Percentiles rank a stretch among this genome's conserved stretches.
Evolutionary conservation across 768 basidiomycete genomes (phyloP).

Genomic region (Boletellus sp.): DNA sequence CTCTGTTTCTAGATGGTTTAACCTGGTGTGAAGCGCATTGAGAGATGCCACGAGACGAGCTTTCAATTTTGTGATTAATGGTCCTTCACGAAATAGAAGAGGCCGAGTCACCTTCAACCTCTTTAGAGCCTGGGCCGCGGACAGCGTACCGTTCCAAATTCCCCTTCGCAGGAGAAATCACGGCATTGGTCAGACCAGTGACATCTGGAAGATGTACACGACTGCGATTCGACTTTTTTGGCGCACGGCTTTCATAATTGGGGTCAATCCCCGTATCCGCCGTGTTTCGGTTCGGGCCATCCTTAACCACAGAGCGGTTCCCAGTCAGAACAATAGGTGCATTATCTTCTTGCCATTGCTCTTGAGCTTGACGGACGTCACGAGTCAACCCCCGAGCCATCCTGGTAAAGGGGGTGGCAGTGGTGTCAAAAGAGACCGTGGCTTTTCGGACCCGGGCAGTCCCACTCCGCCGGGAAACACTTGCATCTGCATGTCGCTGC

Average conservation of each 20-base stretch:
- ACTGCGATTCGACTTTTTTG: conserved; percentile 29
- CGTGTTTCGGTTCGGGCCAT: conserved; percentile 27
- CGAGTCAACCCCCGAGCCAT: conserved; percentile 53
- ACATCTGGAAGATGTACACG: conserved; percentile 73
- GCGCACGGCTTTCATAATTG: conserved; percentile 5
- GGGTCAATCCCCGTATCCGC: conserved; percentile 9
- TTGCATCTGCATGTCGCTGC: conserved; percentile 14
- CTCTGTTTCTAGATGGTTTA: conserved; percentile 74
- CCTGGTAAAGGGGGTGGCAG: conserved; percentile 45
- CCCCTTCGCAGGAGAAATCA: conserved; percentile 66
- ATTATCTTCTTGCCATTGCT: conserved; percentile 12
- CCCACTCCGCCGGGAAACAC: conserved; percentile 19
- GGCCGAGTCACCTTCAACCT: conserved; percentile 56
- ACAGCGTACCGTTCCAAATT: conserved; percentile 50
- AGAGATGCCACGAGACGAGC: conserved; percentile 63
- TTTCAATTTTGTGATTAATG: conserved; percentile 23
- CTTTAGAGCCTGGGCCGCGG: conserved; percentile 45
- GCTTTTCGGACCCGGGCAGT: conserved; percentile 34
- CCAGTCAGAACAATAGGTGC: background rate
- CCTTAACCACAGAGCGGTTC: conserved; percentile 14
- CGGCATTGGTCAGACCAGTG: conserved; percentile 76
- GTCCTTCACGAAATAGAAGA: background rate
- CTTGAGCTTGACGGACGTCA: conserved; percentile 48
- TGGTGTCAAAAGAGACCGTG: conserved; percentile 28
- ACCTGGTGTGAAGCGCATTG: conserved; percentile 59